phyloP scores from a whole-genome alignment of 495 filamentous ascomycete genomes.

The Penicillium taxi region DNA sequence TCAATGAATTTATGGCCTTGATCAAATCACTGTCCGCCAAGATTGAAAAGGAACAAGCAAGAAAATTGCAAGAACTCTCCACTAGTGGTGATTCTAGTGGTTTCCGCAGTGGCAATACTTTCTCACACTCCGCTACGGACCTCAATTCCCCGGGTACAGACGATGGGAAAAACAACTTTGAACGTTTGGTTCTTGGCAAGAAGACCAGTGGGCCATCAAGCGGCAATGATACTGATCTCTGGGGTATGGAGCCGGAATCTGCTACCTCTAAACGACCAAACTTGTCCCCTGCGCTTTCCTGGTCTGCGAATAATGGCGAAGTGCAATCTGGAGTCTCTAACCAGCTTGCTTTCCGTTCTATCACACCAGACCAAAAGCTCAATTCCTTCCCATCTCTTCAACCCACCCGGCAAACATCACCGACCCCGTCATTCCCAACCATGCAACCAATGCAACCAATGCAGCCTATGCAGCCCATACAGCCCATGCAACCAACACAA shows the following conservation, averaged over 20 bases:
- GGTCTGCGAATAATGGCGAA: conserved; percentile 32
- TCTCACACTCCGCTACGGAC: conserved; percentile 18
- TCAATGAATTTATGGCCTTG: conserved; percentile 76
- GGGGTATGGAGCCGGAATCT: conserved; percentile 31
- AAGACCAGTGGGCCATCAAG: conserved; percentile 13
- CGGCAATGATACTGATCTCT: conserved; percentile 30
- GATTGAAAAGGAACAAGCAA: conserved; percentile 80
- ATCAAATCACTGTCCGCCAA: conserved; percentile 71
- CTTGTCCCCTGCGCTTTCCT: conserved; percentile 39
- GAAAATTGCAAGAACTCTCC: conserved; percentile 77
- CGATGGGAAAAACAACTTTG: conserved; percentile 63
- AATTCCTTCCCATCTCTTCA: conserved; percentile 43
- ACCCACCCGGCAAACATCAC: conserved; percentile 30
- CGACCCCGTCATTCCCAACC: conserved; percentile 20
- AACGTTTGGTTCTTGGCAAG: conserved; percentile 73
- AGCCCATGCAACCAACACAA: conserved; percentile 9
- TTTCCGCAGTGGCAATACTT: conserved; percentile 26
- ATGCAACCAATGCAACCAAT: conserved; percentile 25
- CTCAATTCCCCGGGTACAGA: conserved; percentile 26
- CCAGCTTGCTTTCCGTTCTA: conserved; percentile 33
- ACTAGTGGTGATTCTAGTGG: conserved; percentile 38
- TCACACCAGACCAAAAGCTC: conserved; percentile 47
- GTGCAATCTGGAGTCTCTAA: conserved; percentile 16
- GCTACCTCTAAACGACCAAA: conserved; percentile 16
- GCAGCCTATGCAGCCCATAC: conserved; percentile 3